These are phyloP conservation scores for Boletus tomentosulus DNA, from an alignment of 768 basidiomycete species.

Conservation along the genomic window DNA sequence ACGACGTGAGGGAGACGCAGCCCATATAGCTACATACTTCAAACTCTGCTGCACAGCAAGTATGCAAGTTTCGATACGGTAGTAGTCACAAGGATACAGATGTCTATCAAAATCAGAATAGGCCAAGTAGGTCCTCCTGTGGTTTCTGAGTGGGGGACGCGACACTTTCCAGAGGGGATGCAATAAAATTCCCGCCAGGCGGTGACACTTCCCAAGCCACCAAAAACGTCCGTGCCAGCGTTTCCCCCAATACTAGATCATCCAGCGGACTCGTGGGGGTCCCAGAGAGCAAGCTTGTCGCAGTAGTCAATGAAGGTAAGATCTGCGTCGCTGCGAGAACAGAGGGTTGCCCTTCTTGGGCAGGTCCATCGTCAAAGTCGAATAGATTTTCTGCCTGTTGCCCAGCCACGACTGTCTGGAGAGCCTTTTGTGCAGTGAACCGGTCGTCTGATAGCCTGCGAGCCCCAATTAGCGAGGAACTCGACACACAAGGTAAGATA, in stretches of 20 bases:
- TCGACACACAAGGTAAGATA: slow-evolving; percentile 1
- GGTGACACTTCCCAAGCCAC: slow-evolving; percentile 20
- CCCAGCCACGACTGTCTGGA: slow-evolving; percentile 89
- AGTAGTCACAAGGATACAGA: neutral
- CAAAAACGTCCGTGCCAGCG: slow-evolving; percentile 10
- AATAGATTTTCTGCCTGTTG: slow-evolving; percentile 93
- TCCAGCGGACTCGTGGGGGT: slow-evolving; percentile 88
- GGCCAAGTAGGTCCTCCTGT: slow-evolving; percentile 52
- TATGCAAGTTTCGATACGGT: too few species aligned
- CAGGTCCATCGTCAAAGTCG: slow-evolving; percentile 80
- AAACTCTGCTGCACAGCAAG: too few species aligned
- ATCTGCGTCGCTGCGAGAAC: slow-evolving; percentile 77
- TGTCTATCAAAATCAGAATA: slow-evolving; percentile 45
- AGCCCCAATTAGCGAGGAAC: neutral
- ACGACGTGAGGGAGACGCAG: too few species aligned
- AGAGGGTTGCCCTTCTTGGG: slow-evolving; percentile 56
- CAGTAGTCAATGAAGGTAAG: slow-evolving; percentile 65
- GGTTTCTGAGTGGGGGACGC: slow-evolving; percentile 28
- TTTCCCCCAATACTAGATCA: slow-evolving; percentile 65
- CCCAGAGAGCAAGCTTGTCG: slow-evolving; percentile 68
- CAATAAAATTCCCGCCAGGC: neutral
- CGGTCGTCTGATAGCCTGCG: slow-evolving; percentile 63
- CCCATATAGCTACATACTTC: too few species aligned
- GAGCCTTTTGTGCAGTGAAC: slow-evolving; percentile 69
- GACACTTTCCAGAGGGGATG: slow-evolving; percentile 22